Evolutionary conservation across 73 alveolate species (phyloP).

Genomic region (Symbiodinium natans): DNA sequence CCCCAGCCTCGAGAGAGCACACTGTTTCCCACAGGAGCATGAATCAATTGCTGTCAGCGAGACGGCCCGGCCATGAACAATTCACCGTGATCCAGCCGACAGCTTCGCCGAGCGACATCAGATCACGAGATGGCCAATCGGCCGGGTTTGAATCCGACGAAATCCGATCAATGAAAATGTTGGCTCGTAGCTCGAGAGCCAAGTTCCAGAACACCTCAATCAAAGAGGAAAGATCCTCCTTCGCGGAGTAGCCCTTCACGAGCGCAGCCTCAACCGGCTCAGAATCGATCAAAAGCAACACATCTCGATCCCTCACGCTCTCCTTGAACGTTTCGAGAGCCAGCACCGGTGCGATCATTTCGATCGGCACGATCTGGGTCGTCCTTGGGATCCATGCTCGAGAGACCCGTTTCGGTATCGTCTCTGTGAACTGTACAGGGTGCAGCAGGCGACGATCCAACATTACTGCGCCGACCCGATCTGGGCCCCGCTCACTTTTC

Average conservation of each 20-base stretch:
- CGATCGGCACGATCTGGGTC: conserved; percentile 5
- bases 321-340: background rate
- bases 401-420: background rate
- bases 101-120: no score
- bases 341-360: conserved; percentile 13
- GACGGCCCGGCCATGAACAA: no score
- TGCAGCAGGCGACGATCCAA: background rate
- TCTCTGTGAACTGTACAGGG: background rate
- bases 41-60: no score
- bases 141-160: background rate
- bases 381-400: background rate
- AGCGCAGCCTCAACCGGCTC: background rate
- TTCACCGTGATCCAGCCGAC: no score
- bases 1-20: no score
- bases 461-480: background rate
- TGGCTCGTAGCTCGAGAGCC: background rate
- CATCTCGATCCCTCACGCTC: background rate
- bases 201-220: background rate
- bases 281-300: background rate
- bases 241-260: background rate
- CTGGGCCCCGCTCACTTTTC: background rate
- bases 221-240: background rate
- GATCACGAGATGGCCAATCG: no score
- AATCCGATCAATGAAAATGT: background rate
- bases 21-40: no score